Base-by-base conservation (phyloP, 2,329 filamentous ascomycete species). In the Epichloe glyceriae region DNA sequence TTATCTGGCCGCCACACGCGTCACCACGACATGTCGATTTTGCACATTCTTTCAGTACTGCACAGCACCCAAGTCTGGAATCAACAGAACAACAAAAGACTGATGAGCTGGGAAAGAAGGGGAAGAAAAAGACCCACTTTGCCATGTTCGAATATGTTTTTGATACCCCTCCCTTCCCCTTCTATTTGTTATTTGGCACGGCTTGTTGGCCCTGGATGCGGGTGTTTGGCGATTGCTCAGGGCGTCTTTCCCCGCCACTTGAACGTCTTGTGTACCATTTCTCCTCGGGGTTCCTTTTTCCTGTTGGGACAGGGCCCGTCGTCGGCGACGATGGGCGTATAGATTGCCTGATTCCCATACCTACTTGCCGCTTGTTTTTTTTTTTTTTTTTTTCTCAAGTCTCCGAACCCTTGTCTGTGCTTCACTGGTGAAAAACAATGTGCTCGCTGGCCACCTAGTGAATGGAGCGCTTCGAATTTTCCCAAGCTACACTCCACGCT, bases 1-100 rank as follows among this genome's bases (percentile, higher is more conserved):
- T 30, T 3, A 30, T 12, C 22, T 22, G 15, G 12, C 41, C 17
- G 39, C 4, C 39, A 14, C 39, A 41, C 12, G 39, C 39, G 39
- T 20, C 39, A 19, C 39, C 8, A 17, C 39, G 15, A 22, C 39
- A 12, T 22, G 39, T n/a, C n/a, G 20, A 11, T 22, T 41, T 41
- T 19, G 39, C n/a, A 19, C 17, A 41, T 41, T 41, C 2, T 41
- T 15, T 3, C 14, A 41, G 11, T 12, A 49, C 40, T 49, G 47
- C 30, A 49, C 47, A 49, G 47, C 40, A 22, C 40, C 34, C 48
- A 46, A 34, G 35, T 33, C 42, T 46, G 48, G 48, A 46, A 46
- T 20, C 14, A 33, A 45, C 41, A 50, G 42, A 14, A 39, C 34
- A 50, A 7, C 17, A 37, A 37, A 33, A 44, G 42, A 37, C 37